Evolutionary conservation across 129 eudicot genomes (phyloP).

Genomic region (Centella asiatica): DNA sequence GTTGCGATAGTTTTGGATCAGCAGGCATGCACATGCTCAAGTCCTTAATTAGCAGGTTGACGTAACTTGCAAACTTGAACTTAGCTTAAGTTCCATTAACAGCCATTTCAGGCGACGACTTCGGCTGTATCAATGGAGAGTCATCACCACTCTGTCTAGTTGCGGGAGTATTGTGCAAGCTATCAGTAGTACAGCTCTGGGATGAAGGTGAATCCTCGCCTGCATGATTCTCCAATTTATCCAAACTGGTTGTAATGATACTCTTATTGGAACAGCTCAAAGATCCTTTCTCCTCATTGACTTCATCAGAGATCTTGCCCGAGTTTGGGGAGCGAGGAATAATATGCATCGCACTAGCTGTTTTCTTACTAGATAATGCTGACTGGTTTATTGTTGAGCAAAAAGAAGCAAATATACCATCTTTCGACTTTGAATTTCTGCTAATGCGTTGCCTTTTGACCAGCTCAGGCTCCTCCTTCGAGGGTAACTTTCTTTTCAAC

Average conservation of each 20-base stretch:
- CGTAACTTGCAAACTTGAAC: background rate
- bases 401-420: constrained; percentile 57
- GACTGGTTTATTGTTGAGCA: constrained; percentile 66
- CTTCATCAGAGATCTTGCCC: constrained; percentile 20
- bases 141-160: constrained; percentile 25
- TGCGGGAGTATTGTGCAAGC: constrained; percentile 19
- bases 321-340: constrained; percentile 16
- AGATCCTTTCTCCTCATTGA: constrained; percentile 22
- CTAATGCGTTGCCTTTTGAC: constrained; percentile 42
- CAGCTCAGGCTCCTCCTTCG: constrained; percentile 52
- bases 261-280: constrained; percentile 15
- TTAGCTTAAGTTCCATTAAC: constrained; percentile 64
- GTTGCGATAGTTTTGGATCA: constrained; percentile 11
- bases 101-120: constrained; percentile 55
- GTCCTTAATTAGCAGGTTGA: background rate
- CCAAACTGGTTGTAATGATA: constrained; percentile 13
- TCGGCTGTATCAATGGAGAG: constrained; percentile 30
- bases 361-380: constrained; percentile 48
- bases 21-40: constrained; percentile 2
- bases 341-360: constrained; percentile 19
- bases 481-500: constrained; percentile 52
- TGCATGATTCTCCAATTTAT: constrained; percentile 9
- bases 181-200: constrained; percentile 21
- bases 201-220: constrained; percentile 22
- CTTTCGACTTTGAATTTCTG: constrained; percentile 52